These are phyloP conservation scores for Emmonsia crescens DNA, from an alignment of 2,329 filamentous ascomycete species.

Conservation along the genomic window DNA sequence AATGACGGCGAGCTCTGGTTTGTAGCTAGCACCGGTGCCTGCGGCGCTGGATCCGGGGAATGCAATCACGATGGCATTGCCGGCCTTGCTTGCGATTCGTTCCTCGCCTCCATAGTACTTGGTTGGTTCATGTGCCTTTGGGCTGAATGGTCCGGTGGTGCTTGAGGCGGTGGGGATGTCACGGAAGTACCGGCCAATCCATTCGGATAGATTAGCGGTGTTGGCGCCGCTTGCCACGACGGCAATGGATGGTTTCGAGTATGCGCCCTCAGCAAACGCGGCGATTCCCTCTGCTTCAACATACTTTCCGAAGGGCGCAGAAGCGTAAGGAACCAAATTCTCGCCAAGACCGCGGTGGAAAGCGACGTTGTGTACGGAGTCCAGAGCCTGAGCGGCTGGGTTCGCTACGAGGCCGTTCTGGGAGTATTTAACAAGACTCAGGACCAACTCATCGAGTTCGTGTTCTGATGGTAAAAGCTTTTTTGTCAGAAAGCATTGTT, in stretches of 20 bases:
- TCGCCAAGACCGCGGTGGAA: conserved; percentile 89
- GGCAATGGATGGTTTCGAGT: conserved; percentile 81
- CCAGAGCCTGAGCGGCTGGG: conserved; percentile 62
- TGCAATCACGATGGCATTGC: conserved; percentile 77
- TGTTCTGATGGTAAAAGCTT: conserved; percentile 50
- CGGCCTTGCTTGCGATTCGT: conserved; percentile 63
- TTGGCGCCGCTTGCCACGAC: conserved; percentile 82
- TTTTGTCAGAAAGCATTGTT: conserved; percentile 9
- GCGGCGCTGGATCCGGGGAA: conserved; percentile 82
- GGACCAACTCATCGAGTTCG: conserved; percentile 82
- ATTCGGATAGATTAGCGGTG: conserved; percentile 66
- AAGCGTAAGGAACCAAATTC: conserved; percentile 60
- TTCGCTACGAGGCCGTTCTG: conserved; percentile 59
- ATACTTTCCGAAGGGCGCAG: conserved; percentile 66
- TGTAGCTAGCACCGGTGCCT: conserved; percentile 58
- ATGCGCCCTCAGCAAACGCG: conserved; percentile 66
- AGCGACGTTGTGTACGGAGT: conserved; percentile 74
- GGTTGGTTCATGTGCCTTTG: conserved; percentile 51
- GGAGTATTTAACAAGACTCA: conserved; percentile 63
- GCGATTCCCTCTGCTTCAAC: conserved; percentile 64
- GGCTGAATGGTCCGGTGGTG: conserved; percentile 41
- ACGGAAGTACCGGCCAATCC: conserved; percentile 88
- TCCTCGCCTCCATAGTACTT: conserved; percentile 96
- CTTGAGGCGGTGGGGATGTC: conserved; percentile 45
- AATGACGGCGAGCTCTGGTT: conserved; percentile 82